Conservation (phyloP, 371 early-diverging fungal genomes). For the Mortierella sp. region DNA sequence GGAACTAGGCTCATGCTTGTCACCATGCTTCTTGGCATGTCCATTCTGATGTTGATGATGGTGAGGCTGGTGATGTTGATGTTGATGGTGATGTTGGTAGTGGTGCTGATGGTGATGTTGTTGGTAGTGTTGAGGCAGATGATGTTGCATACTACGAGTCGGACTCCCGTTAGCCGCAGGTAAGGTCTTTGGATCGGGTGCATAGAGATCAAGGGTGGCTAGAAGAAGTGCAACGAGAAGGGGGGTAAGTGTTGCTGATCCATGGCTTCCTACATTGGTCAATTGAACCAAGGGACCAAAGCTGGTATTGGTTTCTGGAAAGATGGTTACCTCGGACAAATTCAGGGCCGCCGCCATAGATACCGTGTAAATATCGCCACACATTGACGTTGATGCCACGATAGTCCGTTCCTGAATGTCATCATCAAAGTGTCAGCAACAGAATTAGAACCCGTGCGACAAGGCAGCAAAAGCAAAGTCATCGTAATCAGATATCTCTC, state of each 20-base stretch:
- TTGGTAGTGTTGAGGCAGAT: background rate
- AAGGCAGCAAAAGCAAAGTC: background rate
- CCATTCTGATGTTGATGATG: constrained; percentile 16
- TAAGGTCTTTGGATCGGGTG: constrained; percentile 26
- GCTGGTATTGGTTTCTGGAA: too few species aligned
- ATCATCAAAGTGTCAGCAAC: background rate
- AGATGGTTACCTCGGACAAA: constrained; percentile 33
- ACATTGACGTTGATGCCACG: constrained; percentile 37
- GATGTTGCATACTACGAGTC: constrained; percentile 1
- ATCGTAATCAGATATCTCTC: background rate
- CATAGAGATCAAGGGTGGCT: constrained; percentile 48
- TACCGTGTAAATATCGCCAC: constrained; percentile 35
- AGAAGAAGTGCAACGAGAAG: background rate
- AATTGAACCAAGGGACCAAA: background rate
- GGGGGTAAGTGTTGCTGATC: background rate
- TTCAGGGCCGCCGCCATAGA: constrained; percentile 51
- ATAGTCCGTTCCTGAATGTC: constrained; percentile 29
- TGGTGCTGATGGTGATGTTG: background rate
- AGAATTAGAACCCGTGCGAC: constrained; percentile 4
- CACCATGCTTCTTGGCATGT: constrained; percentile 1
- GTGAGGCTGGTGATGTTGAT: background rate
- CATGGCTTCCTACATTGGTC: background rate
- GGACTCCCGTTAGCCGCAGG: background rate
- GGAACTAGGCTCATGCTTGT: background rate
- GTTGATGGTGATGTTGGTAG: constrained; percentile 12